Percentiles rank a stretch among this genome's conserved stretches.
These are phyloP conservation scores for Ceratobasidium sp. DNA, from an alignment of 1,284 basidiomycete species.

Conservation along the genomic window DNA sequence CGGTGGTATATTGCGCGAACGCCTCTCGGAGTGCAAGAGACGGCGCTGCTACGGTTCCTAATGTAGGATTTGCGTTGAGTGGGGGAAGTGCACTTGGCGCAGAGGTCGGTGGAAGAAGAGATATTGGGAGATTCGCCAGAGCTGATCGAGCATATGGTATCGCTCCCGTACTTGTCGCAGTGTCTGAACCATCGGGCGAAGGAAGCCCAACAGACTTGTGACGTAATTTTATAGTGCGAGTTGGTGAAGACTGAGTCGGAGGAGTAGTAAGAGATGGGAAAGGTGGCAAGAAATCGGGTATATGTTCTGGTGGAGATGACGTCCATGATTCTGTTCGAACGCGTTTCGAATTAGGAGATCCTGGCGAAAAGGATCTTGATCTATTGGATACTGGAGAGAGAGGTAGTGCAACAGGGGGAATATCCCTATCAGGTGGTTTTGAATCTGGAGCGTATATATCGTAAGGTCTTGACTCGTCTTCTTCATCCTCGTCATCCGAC, in stretches of 20 bases:
- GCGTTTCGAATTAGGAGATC: conserved; percentile 65
- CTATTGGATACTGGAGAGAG: conserved; percentile 72
- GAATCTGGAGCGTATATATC: conserved; percentile 1
- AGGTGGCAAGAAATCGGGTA: conserved; percentile 75
- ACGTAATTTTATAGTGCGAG: conserved; percentile 7
- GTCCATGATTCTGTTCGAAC: conserved; percentile 67
- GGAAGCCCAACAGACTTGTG: conserved; percentile 19
- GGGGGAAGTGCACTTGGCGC: conserved; percentile 1
- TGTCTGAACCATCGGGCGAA: conserved; percentile 7
- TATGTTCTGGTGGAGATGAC: conserved; percentile 66
- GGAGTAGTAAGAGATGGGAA: conserved; percentile 62
- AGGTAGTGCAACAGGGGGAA: conserved; percentile 53
- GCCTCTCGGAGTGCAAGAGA: conserved; percentile 26
- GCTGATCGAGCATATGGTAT: conserved; percentile 34
- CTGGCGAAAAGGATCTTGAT: conserved; percentile 51
- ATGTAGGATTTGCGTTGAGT: conserved; percentile 14
- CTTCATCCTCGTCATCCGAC: conserved; percentile 52
- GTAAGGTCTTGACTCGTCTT: conserved; percentile 33
- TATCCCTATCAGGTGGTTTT: conserved; percentile 47
- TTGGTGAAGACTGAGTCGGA: conserved; percentile 52
- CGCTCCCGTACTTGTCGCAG: conserved; percentile 16
- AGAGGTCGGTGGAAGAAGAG: background rate
- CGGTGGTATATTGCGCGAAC: conserved; percentile 5
- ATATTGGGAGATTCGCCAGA: conserved; percentile 20
- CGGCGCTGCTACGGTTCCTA: conserved; percentile 4